Percentiles rank a stretch among this genome's conserved stretches.
Conservation (phyloP, 1,284 basidiomycete genomes). For the Xerocomus amazonicus region DNA sequence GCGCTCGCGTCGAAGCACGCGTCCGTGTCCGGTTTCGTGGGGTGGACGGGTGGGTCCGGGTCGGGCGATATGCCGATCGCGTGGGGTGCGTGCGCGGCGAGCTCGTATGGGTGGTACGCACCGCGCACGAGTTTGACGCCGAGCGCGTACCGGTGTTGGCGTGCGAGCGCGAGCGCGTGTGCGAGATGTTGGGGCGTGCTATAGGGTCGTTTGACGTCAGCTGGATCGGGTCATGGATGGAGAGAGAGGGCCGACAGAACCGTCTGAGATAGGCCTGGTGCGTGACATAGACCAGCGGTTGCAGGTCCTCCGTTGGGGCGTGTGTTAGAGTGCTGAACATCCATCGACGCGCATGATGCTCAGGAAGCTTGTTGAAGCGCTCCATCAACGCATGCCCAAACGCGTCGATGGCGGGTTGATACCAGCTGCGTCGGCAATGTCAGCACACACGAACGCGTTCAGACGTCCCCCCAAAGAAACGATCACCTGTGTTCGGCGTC, state of each 20-base stretch:
- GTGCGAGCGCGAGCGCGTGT: slow-evolving; percentile 67
- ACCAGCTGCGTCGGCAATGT: slow-evolving; percentile 48
- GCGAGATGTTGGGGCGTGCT: slow-evolving; percentile 70
- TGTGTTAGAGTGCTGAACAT: not conserved
- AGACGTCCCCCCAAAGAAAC: not conserved
- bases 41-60: slow-evolving; percentile 63
- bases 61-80: slow-evolving; percentile 53
- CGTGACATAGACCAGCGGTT: slow-evolving; percentile 75
- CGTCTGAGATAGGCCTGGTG: slow-evolving; percentile 84
- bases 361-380: slow-evolving; percentile 65
- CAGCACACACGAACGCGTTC: not conserved
- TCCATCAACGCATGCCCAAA: slow-evolving; percentile 72
- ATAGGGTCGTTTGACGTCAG: no score
- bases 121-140: slow-evolving; percentile 95
- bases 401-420: slow-evolving; percentile 83
- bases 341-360: slow-evolving; percentile 2
- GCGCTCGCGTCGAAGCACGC: slow-evolving; percentile 73
- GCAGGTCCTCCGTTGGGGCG: slow-evolving; percentile 31
- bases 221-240: slow-evolving; percentile 2
- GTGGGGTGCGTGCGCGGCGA: slow-evolving; percentile 44
- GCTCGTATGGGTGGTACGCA: slow-evolving; percentile 85
- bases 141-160: slow-evolving; percentile 68
- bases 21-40: slow-evolving; percentile 74
- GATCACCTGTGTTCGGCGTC: slow-evolving; percentile 77
- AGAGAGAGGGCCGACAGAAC: slow-evolving; percentile 32